Base-by-base conservation (phyloP, 208 protist species). In the Acanthamoeba castellanii region DNA sequence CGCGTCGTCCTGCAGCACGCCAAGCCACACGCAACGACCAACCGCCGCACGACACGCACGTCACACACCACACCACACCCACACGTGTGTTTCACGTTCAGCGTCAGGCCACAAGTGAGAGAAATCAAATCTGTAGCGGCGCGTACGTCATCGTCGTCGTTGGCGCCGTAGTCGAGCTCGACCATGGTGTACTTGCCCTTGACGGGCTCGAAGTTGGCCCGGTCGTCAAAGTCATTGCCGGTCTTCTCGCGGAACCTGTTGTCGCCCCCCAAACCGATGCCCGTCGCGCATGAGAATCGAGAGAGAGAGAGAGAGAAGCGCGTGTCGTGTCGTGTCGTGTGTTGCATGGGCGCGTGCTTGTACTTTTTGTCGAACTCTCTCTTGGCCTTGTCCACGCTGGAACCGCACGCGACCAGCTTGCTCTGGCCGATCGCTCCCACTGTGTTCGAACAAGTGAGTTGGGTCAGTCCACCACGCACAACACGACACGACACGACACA, bases 101-200 rank as follows among this genome's bases (percentile, higher is more conserved):
- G 37, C 52, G 5, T 22, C 52, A 20, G 9, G 52, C 16, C 52
- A 20, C 20, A 16, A 32, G 47, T 13, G 20, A 34, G 18, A 18
- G 74, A 55, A 78, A 18, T 22, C 13, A 8, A 2, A 47, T 22
- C 34, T 78, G 7, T 22, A 47, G 61, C 61, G 66, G 4, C 6
- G 66, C 66, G 30, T n/a, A 37, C 70, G 20, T 92, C 94, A 18
- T 66, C 64, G 20, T 96, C 95, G 64, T 88, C 84, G 27, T 68
- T 85, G 25, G 47, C 84, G 64, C 95, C 95, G 27, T 90, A 95
- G 61, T 95, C 92, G n/a, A 85, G 92, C 37, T 95, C 92, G 42
- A 95, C 76, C 72, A 89, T 85, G 34, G 52, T 88, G 76, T 95
- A 95, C 50, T 89, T 89, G 50, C 92, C 74, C 81, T 45, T 72